These are phyloP conservation scores for Jasminum sambac DNA, from an alignment of 257 asterid genomes.

Conservation along the genomic window DNA sequence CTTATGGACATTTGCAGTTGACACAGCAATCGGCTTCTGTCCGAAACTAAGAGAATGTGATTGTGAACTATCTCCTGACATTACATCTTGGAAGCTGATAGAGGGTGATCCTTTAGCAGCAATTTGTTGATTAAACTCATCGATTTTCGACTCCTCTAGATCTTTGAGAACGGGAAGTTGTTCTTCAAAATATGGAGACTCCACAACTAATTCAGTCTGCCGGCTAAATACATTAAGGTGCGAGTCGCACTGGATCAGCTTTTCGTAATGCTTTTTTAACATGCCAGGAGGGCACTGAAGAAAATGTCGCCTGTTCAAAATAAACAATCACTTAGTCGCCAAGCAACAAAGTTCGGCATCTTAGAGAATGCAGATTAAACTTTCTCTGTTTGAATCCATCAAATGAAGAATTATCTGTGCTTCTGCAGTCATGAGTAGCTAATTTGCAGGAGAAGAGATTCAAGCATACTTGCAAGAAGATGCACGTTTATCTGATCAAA, in stretches of 20 bases:
- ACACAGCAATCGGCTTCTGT: conserved; percentile 23
- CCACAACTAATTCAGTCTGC: conserved; percentile 34
- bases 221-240: conserved; percentile 39
- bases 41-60: conserved; percentile 30
- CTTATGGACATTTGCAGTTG: conserved; percentile 26
- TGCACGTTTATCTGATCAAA: background rate
- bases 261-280: conserved; percentile 47
- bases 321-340: conserved; percentile 7
- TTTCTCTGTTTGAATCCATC: background rate
- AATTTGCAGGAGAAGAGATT: background rate
- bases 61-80: conserved; percentile 33
- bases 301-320: conserved; percentile 36
- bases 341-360: conserved; percentile 14
- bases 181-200: conserved; percentile 56
- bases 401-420: background rate
- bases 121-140: conserved; percentile 15
- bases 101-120: conserved; percentile 22
- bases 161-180: conserved; percentile 42
- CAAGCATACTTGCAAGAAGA: background rate
- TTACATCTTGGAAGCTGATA: conserved; percentile 29
- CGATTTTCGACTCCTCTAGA: conserved; percentile 29
- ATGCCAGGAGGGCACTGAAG: conserved; percentile 45
- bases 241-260: conserved; percentile 39
- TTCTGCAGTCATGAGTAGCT: background rate
- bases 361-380: background rate